Conservation (phyloP, 805 yeast genomes). For the Yamadazyma laniorum region DNA sequence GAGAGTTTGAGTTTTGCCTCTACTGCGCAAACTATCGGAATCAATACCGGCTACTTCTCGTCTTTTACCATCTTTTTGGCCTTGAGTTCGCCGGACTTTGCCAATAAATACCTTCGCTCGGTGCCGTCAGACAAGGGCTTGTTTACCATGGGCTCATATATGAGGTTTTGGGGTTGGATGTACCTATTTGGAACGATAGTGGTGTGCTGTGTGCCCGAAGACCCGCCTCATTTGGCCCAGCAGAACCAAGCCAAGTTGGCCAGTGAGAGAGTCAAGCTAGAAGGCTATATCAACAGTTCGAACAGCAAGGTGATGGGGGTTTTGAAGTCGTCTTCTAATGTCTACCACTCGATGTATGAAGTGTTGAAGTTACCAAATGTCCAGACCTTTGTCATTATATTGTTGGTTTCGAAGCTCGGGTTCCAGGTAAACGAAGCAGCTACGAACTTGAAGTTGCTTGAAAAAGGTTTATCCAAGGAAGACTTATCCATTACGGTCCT, state of each 20-base stretch:
- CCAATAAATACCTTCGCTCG: constrained; percentile 74
- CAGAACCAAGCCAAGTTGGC: constrained; percentile 29
- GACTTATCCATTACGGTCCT: constrained; percentile 90
- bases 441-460: constrained; percentile 85
- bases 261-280: constrained; percentile 26
- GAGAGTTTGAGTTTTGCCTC: constrained; percentile 86
- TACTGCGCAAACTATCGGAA: constrained; percentile 95
- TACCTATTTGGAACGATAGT: constrained; percentile 62
- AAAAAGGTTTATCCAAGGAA: constrained; percentile 89
- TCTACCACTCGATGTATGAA: constrained; percentile 63
- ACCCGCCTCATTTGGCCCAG: constrained; percentile 51
- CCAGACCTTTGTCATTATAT: constrained; percentile 69
- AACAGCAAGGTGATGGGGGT: constrained; percentile 13
- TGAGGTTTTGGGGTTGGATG: constrained; percentile 72
- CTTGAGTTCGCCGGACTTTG: constrained; percentile 87
- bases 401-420: constrained; percentile 81
- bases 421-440: constrained; percentile 97
- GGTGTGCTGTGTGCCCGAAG: constrained; percentile 64
- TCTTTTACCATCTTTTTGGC: constrained; percentile 91
- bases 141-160: constrained; percentile 69
- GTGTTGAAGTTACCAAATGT: constrained; percentile 71
- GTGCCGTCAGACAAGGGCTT: constrained; percentile 63
- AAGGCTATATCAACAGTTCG: constrained; percentile 24
- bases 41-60: constrained; percentile 88
- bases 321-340: constrained; percentile 26